Conservation (phyloP, 352 stramenopile genomes). For the Pythium aquatile region DNA sequence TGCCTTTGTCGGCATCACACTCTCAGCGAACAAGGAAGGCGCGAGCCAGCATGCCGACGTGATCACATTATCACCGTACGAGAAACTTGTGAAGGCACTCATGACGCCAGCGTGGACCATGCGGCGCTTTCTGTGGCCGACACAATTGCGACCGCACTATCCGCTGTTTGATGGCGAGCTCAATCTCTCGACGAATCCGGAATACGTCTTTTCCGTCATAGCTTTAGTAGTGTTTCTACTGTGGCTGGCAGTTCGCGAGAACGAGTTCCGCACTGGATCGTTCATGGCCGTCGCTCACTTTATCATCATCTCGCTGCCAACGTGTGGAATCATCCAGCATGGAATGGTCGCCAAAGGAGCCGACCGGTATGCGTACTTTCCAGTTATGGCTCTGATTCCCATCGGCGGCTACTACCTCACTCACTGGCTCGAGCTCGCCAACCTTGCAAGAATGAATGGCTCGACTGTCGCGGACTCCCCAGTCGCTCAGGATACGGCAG, state of each 20-base stretch:
- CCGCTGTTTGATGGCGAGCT: conserved; percentile 39
- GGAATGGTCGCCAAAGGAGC: conserved; percentile 50
- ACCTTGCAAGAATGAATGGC: background rate
- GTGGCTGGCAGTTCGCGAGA: conserved; percentile 1
- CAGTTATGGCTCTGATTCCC: conserved; percentile 40
- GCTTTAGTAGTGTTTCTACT: conserved; percentile 18
- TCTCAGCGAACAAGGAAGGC: conserved; percentile 48
- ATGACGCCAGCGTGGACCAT: conserved; percentile 40
- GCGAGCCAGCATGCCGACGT: conserved; percentile 39
- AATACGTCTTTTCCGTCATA: conserved; percentile 36
- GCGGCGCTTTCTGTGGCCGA: conserved; percentile 42
- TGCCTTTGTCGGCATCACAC: conserved; percentile 36
- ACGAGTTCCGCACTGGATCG: background rate
- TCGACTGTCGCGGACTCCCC: background rate
- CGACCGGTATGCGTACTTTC: conserved; percentile 72
- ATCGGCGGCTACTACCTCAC: conserved; percentile 30
- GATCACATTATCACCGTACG: conserved; percentile 31
- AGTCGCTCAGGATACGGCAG: background rate
- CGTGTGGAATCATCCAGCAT: conserved; percentile 67
- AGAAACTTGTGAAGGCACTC: conserved; percentile 49
- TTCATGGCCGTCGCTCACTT: conserved; percentile 40
- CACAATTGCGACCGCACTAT: conserved; percentile 56
- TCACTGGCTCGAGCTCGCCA: conserved; percentile 15
- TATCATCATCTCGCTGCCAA: conserved; percentile 49
- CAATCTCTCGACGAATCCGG: conserved; percentile 27